Base-by-base conservation (phyloP, 2,329 filamentous ascomycete genomes). In the Trichocomaceae sp. region DNA sequence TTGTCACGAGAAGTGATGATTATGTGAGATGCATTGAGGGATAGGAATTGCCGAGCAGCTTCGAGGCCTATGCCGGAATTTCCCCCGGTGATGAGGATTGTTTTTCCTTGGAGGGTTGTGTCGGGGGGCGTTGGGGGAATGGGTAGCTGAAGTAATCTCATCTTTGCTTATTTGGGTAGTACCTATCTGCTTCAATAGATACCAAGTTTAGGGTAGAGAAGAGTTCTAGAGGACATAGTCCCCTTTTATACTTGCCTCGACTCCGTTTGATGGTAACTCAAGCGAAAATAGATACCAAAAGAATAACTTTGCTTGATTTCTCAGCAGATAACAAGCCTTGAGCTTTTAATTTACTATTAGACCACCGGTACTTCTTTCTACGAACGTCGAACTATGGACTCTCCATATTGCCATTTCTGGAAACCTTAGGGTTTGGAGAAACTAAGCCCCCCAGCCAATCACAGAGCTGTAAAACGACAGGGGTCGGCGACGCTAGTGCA, bases 61-160 rank as follows among this genome's bases (percentile, higher is more conserved):
- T 77, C 74, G n/a, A 76, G 67, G 0, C 79, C 79, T 0, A 82
- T 64, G 0, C 79, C 79, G 0, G 61, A 64, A 56, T 79, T 81
- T 17, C 70, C 64, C 1, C 79, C 79, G 0, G 78, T 80, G 17
- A 82, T 66, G 44, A 81, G 74, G 45, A 74, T 73, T 0, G 70
- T 71, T 53, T 74, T 65, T 1, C 68, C 66, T 1, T 66, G 60
- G 12, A 63, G 55, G 41, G 47, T 44, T 23, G 52, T 54, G 20
- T 13, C 37, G 19, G 37, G 8, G 10, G 49, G 49, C 3, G 17
- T 42, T 31, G 37, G 49, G 19, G 49, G 49, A 5, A 52, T 31
- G 23, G 7, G 17, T 7, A 17, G 47, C 17, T 49, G 47, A 1
- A 42, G 7, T 17, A 42, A 22, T 19, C n/a, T 6, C 39, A 42